These are phyloP conservation scores for Shiraia bambusicola DNA, from an alignment of 2,329 filamentous ascomycete species.

Conservation along the genomic window DNA sequence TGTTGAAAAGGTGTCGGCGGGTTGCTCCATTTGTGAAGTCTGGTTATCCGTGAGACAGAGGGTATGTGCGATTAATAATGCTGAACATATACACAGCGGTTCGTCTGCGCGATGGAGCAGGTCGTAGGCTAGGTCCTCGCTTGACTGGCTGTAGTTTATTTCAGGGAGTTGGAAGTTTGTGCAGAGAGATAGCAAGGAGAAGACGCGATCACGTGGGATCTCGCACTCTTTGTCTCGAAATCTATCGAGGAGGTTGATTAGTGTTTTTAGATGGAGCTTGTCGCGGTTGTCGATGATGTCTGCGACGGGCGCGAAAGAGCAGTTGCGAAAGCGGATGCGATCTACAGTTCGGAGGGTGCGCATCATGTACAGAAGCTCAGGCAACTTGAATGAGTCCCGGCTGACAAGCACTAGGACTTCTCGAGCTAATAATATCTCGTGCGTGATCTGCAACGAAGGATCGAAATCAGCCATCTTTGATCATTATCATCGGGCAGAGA, in stretches of 20 bases:
- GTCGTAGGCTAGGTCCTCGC: constrained; percentile 4
- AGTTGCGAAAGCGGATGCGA: constrained; percentile 1
- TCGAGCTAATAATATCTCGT: constrained; percentile 5
- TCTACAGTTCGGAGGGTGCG: constrained; percentile 1
- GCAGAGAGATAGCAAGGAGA: constrained; percentile 6
- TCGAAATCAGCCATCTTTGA: neutral
- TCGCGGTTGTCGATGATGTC: neutral
- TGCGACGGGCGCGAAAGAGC: constrained; percentile 1
- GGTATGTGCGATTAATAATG: constrained; percentile 2
- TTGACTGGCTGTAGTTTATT: constrained; percentile 4
- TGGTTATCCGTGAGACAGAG: neutral
- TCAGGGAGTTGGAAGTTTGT: constrained; percentile 1
- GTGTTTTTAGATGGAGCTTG: neutral
- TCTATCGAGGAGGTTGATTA: constrained; percentile 4
- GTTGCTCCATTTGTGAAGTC: neutral
- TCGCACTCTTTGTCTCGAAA: constrained; percentile 4
- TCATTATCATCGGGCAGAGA: neutral
- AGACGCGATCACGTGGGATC: constrained; percentile 8
- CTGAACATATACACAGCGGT: constrained; percentile 5
- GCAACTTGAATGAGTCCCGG: constrained; percentile 3
- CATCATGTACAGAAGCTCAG: neutral
- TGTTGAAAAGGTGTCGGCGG: neutral
- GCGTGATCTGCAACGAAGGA: neutral
- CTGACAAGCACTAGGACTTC: constrained; percentile 1
- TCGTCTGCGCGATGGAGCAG: constrained; percentile 3